phyloP scores from a whole-genome alignment of 164 flowering plant genomes.

The Stephania yunnanensis region DNA sequence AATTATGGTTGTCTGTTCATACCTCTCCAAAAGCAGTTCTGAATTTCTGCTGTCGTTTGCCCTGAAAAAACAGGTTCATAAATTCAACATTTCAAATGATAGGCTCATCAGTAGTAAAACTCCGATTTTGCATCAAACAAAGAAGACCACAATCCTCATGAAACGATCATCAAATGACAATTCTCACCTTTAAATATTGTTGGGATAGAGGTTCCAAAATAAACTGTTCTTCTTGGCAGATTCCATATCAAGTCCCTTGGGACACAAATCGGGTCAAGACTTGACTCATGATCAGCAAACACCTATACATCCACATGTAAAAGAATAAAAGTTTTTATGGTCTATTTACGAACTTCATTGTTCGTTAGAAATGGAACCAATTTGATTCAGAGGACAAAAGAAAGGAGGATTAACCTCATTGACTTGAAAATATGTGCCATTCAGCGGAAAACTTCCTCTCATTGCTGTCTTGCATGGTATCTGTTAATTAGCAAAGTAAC shows the following conservation, averaged over 20 bases:
- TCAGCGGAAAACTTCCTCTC: slow-evolving; percentile 93
- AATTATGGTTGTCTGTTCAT: neutral
- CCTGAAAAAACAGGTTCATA: slow-evolving; percentile 5
- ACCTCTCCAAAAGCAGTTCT: slow-evolving; percentile 57
- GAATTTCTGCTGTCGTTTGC: slow-evolving; percentile 30
- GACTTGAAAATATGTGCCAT: slow-evolving; percentile 98
- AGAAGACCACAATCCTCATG: too few relatives aligned
- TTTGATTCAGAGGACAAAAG: neutral
- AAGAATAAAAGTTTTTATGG: too few relatives aligned
- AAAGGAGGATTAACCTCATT: slow-evolving; percentile 63
- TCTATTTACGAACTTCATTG: neutral
- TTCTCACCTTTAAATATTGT: slow-evolving; percentile 79
- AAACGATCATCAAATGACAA: neutral
- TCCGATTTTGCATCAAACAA: neutral
- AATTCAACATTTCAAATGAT: neutral
- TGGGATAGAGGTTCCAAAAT: slow-evolving; percentile 80
- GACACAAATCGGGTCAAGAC: slow-evolving; percentile 72
- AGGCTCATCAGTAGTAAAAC: neutral
- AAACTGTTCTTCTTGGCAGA: slow-evolving; percentile 74
- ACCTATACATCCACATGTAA: slow-evolving; percentile 41
- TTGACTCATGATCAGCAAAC: slow-evolving; percentile 91
- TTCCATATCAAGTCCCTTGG: slow-evolving; percentile 82
- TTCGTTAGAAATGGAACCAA: neutral
- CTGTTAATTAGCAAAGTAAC: slow-evolving; percentile 28
- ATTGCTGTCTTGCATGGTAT: slow-evolving; percentile 89